Evolutionary conservation across 116 monocot genomes (phyloP).

Genomic region (Dioscorea cayenensis): DNA sequence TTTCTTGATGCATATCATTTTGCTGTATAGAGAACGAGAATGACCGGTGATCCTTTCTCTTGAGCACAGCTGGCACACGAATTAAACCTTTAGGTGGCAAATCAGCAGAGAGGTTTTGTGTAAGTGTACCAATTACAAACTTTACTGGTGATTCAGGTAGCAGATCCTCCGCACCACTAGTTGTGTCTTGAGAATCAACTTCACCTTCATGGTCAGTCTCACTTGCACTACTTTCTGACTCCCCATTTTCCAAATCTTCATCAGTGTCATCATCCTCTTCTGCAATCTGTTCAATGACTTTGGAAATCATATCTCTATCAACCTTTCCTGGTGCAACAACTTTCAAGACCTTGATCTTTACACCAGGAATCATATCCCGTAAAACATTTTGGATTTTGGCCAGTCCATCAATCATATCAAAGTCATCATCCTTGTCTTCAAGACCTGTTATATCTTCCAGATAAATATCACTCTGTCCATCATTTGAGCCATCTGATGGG

Average conservation of each 20-base stretch:
- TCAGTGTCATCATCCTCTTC: slow-evolving; percentile 64
- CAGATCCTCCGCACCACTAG: slow-evolving; percentile 21
- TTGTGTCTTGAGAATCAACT: slow-evolving; percentile 27
- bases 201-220: slow-evolving; percentile 52
- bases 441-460: slow-evolving; percentile 25
- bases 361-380: slow-evolving; percentile 67
- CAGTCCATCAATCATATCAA: slow-evolving; percentile 46
- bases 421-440: slow-evolving; percentile 60
- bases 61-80: slow-evolving; percentile 67
- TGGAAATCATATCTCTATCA: slow-evolving; percentile 67
- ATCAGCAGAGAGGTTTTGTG: slow-evolving; percentile 30
- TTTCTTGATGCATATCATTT: slow-evolving; percentile 28
- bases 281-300: slow-evolving; percentile 79
- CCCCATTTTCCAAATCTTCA: slow-evolving; percentile 38
- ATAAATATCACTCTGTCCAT: slow-evolving; percentile 27
- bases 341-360: slow-evolving; percentile 74
- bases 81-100: slow-evolving; percentile 27
- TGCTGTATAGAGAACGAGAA: slow-evolving; percentile 67
- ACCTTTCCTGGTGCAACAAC: slow-evolving; percentile 68
- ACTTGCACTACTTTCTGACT: slow-evolving; percentile 34
- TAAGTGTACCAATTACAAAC: slow-evolving; percentile 46
- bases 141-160: slow-evolving; percentile 41
- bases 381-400: slow-evolving; percentile 52
- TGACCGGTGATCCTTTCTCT: slow-evolving; percentile 40
- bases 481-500: slow-evolving; percentile 23